Evolutionary conservation across 192 early-diverging fungal genomes (phyloP).

Genomic region (Paraglomus brasilianum): DNA sequence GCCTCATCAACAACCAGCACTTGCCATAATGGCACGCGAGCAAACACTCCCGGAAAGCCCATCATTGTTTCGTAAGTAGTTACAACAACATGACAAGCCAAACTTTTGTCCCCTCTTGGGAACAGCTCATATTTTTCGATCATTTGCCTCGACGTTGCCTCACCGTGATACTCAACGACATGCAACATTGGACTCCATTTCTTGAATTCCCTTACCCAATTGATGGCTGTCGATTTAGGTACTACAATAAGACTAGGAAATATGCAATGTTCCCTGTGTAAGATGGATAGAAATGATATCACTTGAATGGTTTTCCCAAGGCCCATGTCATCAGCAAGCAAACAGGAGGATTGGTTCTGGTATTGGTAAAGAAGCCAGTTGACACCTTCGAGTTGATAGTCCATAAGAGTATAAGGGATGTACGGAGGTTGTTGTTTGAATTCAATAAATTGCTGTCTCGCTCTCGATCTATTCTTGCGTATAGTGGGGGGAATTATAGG

Average conservation of each 20-base stretch:
- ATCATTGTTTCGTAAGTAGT: constrained; percentile 61
- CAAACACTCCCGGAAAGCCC: constrained; percentile 45
- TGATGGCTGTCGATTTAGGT: constrained; percentile 60
- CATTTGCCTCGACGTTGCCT: constrained; percentile 41
- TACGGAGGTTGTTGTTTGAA: constrained; percentile 53
- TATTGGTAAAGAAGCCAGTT: constrained; percentile 73
- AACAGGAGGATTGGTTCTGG: constrained; percentile 53
- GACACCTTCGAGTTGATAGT: constrained; percentile 63
- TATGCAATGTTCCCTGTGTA: constrained; percentile 46
- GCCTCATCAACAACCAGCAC: constrained; percentile 75
- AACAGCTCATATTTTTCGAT: constrained; percentile 57
- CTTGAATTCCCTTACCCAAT: constrained; percentile 72
- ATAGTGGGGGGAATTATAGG: constrained; percentile 31
- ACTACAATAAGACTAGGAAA: constrained; percentile 70
- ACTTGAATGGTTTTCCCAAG: constrained; percentile 77
- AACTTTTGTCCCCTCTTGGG: constrained; percentile 19
- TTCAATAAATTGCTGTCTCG: constrained; percentile 45
- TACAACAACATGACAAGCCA: constrained; percentile 71
- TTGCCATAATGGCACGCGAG: constrained; percentile 55
- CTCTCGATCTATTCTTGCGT: constrained; percentile 27
- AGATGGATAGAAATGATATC: constrained; percentile 51
- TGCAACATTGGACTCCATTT: constrained; percentile 67
- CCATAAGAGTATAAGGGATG: constrained; percentile 57
- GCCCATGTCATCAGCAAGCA: constrained; percentile 79
- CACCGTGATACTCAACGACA: constrained; percentile 58